Conservation (phyloP, 2,329 filamentous ascomycete genomes). For the Penicillium sp. region DNA sequence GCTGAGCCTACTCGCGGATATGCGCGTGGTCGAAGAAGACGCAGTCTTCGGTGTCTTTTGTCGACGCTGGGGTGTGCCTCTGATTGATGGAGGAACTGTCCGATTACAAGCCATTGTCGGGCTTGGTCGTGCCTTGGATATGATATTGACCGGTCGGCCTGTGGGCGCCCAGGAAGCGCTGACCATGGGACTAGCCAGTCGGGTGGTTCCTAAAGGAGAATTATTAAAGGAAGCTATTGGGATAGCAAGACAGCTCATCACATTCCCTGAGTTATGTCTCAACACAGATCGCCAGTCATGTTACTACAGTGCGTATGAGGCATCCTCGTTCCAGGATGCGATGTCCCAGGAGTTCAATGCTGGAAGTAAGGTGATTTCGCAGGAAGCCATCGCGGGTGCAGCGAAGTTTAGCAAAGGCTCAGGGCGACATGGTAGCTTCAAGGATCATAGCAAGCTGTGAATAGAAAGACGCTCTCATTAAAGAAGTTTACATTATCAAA, state of each 20-base stretch:
- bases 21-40: conserved; percentile 55
- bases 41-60: conserved; percentile 59
- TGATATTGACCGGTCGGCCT: conserved; percentile 56
- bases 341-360: conserved; percentile 17
- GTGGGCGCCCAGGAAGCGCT: conserved; percentile 53
- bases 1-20: conserved; percentile 54
- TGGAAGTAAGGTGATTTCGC: conserved; percentile 18
- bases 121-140: conserved; percentile 55
- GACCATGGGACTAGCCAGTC: conserved; percentile 54
- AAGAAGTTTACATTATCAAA: conserved; percentile 17
- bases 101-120: conserved; percentile 54
- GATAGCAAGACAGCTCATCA: conserved; percentile 49
- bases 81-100: conserved; percentile 56
- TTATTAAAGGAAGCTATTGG: conserved; percentile 51
- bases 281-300: conserved; percentile 50
- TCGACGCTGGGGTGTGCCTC: conserved; percentile 53
- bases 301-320: conserved; percentile 54
- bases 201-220: conserved; percentile 53
- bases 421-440: conserved; percentile 22
- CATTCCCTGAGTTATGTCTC: conserved; percentile 56
- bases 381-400: conserved; percentile 21
- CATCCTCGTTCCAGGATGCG: conserved; percentile 53
- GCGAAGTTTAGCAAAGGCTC: conserved; percentile 19
- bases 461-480: not conserved
- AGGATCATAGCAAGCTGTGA: conserved; percentile 20